These are phyloP conservation scores for Cladosporium sp. DNA, from an alignment of 2,329 filamentous ascomycete species.

Conservation along the genomic window DNA sequence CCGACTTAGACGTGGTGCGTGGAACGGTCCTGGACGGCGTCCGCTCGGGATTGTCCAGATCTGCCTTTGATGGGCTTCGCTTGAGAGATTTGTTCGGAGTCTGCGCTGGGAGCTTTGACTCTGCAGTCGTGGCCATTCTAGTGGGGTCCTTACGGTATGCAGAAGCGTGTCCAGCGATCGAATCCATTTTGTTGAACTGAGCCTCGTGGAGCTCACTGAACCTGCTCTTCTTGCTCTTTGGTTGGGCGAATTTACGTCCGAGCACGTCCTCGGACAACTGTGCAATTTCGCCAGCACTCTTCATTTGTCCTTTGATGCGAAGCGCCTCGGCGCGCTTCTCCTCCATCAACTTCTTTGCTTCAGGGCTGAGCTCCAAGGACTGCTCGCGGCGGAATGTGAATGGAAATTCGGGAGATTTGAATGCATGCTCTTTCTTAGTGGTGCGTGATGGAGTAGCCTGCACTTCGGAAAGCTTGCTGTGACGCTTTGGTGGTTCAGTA, in stretches of 20 bases:
- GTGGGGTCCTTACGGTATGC: slow-evolving; percentile 58
- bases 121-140: slow-evolving; percentile 7
- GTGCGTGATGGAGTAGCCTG: slow-evolving; percentile 58
- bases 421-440: slow-evolving; percentile 29
- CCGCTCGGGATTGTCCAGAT: slow-evolving; percentile 54
- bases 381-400: slow-evolving; percentile 57
- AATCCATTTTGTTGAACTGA: slow-evolving; percentile 96
- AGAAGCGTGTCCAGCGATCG: slow-evolving; percentile 81
- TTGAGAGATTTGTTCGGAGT: slow-evolving; percentile 41
- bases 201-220: slow-evolving; percentile 83
- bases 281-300: slow-evolving; percentile 54
- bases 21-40: slow-evolving; percentile 17
- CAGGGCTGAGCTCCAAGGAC: slow-evolving; percentile 55
- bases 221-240: slow-evolving; percentile 71
- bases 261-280: slow-evolving; percentile 36
- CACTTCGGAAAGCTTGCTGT: slow-evolving; percentile 38
- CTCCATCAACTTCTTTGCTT: slow-evolving; percentile 56
- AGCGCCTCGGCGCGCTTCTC: slow-evolving; percentile 68
- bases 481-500: slow-evolving; percentile 42
- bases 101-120: slow-evolving; percentile 40
- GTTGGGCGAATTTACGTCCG: slow-evolving; percentile 69
- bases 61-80: slow-evolving; percentile 55
- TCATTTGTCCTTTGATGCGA: slow-evolving; percentile 64
- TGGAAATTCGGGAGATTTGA: slow-evolving; percentile 58
- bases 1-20: slow-evolving; percentile 24